Evolutionary conservation across 768 basidiomycete species (phyloP).

Genomic region (Cystofilobasidium ferigula): DNA sequence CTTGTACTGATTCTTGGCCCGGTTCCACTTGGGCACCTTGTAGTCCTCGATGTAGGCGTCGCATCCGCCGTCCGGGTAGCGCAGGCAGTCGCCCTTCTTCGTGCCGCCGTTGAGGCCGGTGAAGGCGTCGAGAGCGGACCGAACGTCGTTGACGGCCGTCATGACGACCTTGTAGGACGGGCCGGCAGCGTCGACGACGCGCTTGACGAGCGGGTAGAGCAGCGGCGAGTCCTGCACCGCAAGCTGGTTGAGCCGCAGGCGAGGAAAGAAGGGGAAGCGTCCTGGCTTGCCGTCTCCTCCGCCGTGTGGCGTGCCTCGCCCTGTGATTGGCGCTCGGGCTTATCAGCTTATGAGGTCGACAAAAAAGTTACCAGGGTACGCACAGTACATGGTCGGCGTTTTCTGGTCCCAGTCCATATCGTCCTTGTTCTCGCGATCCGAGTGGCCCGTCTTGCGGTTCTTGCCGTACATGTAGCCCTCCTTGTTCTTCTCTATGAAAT

Average conservation of each 20-base stretch:
- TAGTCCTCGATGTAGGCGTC: conserved; percentile 3
- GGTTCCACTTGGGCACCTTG: background rate
- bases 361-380: background rate
- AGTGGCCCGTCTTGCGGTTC: background rate
- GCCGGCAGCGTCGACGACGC: background rate
- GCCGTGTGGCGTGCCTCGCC: background rate
- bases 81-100: conserved; percentile 1
- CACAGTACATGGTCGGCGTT: background rate
- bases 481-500: no score
- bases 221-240: background rate
- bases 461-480: background rate
- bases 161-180: background rate
- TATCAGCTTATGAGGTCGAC: no score
- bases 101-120: background rate
- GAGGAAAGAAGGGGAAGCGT: background rate
- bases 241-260: background rate
- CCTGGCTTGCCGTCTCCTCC: background rate
- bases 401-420: conserved; percentile 8
- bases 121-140: conserved; percentile 1
- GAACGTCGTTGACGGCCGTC: background rate
- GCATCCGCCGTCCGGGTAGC: conserved; percentile 15
- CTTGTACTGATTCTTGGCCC: background rate
- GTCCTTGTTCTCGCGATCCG: background rate
- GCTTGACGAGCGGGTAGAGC: conserved; percentile 1
- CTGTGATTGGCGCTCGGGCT: no score